Evolutionary conservation across 441 rosid species (phyloP).

Genomic region (Erodium chrysanthum): DNA sequence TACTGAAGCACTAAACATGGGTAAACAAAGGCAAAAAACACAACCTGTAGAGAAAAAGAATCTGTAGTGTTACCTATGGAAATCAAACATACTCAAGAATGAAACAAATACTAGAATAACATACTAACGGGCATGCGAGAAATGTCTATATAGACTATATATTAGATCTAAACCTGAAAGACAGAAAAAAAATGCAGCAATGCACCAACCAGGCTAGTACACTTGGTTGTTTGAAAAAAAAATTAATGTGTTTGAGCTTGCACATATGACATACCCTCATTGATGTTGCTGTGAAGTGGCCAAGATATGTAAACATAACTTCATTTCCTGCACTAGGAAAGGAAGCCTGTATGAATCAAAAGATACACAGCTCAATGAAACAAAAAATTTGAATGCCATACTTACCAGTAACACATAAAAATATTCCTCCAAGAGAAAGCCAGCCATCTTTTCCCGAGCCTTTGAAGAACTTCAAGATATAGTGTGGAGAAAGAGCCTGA

Average conservation of each 20-base stretch:
- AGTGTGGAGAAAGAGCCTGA: conserved; percentile 63
- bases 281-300: conserved; percentile 76
- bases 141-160: conserved; percentile 12
- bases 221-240: neutral
- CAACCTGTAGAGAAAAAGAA: conserved; percentile 46
- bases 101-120: neutral
- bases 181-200: neutral
- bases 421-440: conserved; percentile 91
- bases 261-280: conserved; percentile 58
- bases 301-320: conserved; percentile 93
- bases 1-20: conserved; percentile 91
- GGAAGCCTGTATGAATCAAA: neutral
- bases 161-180: neutral
- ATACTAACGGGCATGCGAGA: neutral
- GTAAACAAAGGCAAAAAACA: conserved; percentile 58
- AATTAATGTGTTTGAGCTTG: neutral
- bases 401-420: conserved; percentile 71
- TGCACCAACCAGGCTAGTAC: neutral
- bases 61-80: neutral
- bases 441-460: conserved; percentile 73
- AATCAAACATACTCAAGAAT: neutral
- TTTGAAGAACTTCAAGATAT: conserved; percentile 59
- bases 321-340: conserved; percentile 56
- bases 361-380: neutral
- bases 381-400: conserved; percentile 20